These are phyloP conservation scores for Paraconiothyrium brasiliense DNA, from an alignment of 2,329 filamentous ascomycete species.

Conservation along the genomic window DNA sequence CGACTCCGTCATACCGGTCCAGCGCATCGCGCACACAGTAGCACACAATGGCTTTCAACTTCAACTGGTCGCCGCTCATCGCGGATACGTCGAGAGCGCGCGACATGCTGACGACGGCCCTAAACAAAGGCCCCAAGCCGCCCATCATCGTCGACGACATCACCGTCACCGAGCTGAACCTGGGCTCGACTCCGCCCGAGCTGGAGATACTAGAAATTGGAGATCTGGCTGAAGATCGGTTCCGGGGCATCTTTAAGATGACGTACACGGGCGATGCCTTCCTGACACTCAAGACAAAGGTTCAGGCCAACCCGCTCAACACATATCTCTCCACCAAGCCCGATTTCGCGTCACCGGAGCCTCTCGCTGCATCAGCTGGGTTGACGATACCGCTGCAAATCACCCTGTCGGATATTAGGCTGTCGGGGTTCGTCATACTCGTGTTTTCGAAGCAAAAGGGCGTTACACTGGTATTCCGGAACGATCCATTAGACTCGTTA, in stretches of 20 bases:
- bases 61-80: slow-evolving; percentile 99
- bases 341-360: slow-evolving; percentile 89
- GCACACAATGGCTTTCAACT: slow-evolving; percentile 95
- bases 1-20: slow-evolving; percentile 14
- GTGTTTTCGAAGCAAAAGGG: slow-evolving; percentile 99
- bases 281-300: slow-evolving; percentile 91
- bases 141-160: slow-evolving; percentile 99
- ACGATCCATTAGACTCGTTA: slow-evolving; percentile 96
- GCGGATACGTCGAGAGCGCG: slow-evolving; percentile 91
- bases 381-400: slow-evolving; percentile 98
- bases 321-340: slow-evolving; percentile 94
- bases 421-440: slow-evolving; percentile 96
- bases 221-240: slow-evolving; percentile 94
- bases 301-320: slow-evolving; percentile 97
- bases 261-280: slow-evolving; percentile 96
- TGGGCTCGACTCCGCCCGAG: slow-evolving; percentile 92
- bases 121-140: slow-evolving; percentile 98
- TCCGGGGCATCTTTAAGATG: slow-evolving; percentile 99
- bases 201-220: slow-evolving; percentile 98
- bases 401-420: slow-evolving; percentile 91
- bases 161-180: slow-evolving; percentile 95
- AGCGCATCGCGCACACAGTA: slow-evolving; percentile 9
- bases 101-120: slow-evolving; percentile 90
- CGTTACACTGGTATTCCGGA: slow-evolving; percentile 94
- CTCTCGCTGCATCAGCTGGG: slow-evolving; percentile 87